Base-by-base conservation (phyloP, 1,284 basidiomycete genomes). In the Marasmius oreades region DNA sequence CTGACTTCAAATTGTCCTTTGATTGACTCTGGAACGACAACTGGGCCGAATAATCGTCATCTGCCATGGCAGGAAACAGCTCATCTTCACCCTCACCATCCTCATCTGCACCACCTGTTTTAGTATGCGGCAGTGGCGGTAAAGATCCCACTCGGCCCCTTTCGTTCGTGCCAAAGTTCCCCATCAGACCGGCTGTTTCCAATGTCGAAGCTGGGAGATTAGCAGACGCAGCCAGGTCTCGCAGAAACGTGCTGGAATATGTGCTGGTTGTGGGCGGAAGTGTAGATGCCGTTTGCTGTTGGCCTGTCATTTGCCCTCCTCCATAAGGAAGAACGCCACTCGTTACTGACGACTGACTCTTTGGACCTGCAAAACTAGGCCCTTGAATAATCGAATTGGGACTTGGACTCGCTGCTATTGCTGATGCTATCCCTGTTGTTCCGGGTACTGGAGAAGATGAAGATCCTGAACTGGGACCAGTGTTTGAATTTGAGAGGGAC, bases 11-110 rank as follows among this genome's bases (percentile, higher is more conserved):
- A 66, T 92, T 91, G 64, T 90, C 88, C 63, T 92, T 92, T 39
- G 87, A 88, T 72, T 91, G 88, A 60, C 85, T 90, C 70, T 91
- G 86, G 81, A 84, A 91, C 4, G 82, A 85, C 53, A 86, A 64
- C 64, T 90, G 89, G 0, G 88, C 86, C 12, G 88, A 89, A 67
- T 90, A 92, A 62, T 92, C 89, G 60, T 91, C 89, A 59, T 92
- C 89, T 5, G 88, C 89, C 89, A 92, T 91, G 5, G 87, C 88
- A 39, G 88, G 87, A 39, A 89, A 66, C 53, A 87, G 64, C 62
- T 90, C 89, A 57, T 91, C 88, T 55, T 89, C 89, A 5, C 76
- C 88, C 55, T 90, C 88, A 0, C 70, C 87, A 42, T 79, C 78
- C 26, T 80, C 78, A 24, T 77, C 77, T 16, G 52, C 60, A 28